Conservation (phyloP, 2,329 filamentous ascomycete species). For the Nakataea oryzae region DNA sequence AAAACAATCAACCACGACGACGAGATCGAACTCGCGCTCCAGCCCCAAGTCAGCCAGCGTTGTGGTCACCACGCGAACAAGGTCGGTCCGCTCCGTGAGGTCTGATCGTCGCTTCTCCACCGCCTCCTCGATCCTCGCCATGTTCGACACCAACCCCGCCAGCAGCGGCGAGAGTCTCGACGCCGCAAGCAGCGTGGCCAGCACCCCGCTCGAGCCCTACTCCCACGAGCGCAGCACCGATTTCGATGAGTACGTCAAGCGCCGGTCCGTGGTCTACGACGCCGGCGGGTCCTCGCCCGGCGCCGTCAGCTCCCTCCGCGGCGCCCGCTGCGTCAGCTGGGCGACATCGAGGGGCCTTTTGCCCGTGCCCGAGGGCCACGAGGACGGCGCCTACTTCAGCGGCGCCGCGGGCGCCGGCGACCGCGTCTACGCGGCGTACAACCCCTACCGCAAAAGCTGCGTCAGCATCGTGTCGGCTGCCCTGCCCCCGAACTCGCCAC, state of each 20-base stretch:
- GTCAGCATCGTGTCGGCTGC: neutral
- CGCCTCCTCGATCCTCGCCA: neutral
- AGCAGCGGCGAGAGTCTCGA: conserved; percentile 5
- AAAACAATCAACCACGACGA: neutral
- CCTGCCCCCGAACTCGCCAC: neutral
- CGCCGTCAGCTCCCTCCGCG: neutral
- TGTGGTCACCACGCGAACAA: neutral
- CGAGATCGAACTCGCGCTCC: neutral
- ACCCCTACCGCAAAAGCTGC: neutral
- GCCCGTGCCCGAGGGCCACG: neutral
- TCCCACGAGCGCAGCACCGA: conserved; percentile 17
- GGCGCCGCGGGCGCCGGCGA: too few relatives aligned
- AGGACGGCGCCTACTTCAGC: neutral
- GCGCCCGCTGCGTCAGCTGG: neutral
- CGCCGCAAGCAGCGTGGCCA: neutral
- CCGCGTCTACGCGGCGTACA: neutral
- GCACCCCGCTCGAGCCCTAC: conserved; percentile 7
- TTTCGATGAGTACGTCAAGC: conserved; percentile 15
- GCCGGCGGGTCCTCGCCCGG: neutral
- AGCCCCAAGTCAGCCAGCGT: neutral
- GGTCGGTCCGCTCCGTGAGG: neutral
- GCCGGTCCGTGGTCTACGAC: neutral
- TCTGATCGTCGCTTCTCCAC: conserved; percentile 7
- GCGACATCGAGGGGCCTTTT: neutral
- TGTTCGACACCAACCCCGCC: neutral